phyloP scores from a whole-genome alignment of 1,284 basidiomycete species.

The Ceratobasidium sp. region DNA sequence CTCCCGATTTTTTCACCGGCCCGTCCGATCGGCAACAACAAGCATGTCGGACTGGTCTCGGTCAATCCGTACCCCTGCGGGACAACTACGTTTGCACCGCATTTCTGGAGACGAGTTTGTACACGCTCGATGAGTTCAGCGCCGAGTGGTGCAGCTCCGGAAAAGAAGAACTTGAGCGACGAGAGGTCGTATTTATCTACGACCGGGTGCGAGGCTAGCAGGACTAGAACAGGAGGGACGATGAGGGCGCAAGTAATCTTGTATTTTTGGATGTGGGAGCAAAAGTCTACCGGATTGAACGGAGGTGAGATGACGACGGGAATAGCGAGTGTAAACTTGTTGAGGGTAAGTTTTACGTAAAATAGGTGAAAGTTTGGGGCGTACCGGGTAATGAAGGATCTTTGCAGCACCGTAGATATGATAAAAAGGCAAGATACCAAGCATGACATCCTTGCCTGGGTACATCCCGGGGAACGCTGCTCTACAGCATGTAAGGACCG shows the following conservation, averaged over 20 bases:
- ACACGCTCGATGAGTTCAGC: conserved; percentile 68
- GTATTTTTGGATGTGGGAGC: conserved; percentile 75
- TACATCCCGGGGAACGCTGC: conserved; percentile 60
- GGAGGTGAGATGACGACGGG: conserved; percentile 77
- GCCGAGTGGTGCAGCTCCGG: conserved; percentile 87
- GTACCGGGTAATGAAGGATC: conserved; percentile 27
- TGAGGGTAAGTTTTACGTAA: conserved; percentile 50
- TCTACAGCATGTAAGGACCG: conserved; percentile 64
- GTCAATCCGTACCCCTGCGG: conserved; percentile 79
- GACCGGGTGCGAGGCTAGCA: conserved; percentile 75
- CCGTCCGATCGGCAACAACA: conserved; percentile 15
- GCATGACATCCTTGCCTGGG: conserved; percentile 62
- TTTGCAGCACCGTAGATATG: conserved; percentile 67
- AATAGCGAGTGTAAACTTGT: conserved; percentile 69
- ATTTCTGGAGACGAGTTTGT: conserved; percentile 59
- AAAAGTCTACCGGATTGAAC: conserved; percentile 82
- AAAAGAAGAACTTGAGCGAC: conserved; percentile 71
- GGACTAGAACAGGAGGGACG: conserved; percentile 88
- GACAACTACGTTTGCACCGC: conserved; percentile 58
- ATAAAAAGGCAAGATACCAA: conserved; percentile 74
- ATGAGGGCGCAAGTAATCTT: conserved; percentile 73
- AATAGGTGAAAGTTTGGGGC: neutral
- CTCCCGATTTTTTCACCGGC: conserved; percentile 65
- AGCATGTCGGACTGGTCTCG: conserved; percentile 64
- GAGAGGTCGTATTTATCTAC: conserved; percentile 78